These are phyloP conservation scores for Rachicladosporium sp. DNA, from an alignment of 2,329 filamentous ascomycete genomes.

Conservation along the genomic window DNA sequence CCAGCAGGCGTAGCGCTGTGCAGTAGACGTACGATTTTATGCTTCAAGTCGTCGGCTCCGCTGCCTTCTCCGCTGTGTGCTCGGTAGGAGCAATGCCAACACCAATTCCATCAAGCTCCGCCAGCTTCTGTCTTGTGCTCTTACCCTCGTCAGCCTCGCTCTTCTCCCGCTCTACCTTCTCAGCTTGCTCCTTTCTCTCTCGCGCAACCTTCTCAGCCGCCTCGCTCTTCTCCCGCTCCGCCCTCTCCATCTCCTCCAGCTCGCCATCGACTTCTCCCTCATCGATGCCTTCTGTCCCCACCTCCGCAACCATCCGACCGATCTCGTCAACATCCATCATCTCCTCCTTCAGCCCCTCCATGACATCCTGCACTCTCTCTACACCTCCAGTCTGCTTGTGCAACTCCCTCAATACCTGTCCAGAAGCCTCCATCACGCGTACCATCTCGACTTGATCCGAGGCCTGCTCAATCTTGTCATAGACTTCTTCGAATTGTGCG, in stretches of 20 bases:
- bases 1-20: no score
- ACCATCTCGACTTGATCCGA: conserved; percentile 75
- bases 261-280: conserved; percentile 82
- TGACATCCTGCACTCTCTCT: conserved; percentile 61
- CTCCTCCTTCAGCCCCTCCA: conserved; percentile 62
- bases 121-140: conserved; percentile 28
- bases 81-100: not conserved
- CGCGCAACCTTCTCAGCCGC: conserved; percentile 46
- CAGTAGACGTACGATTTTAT: no score
- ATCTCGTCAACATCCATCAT: conserved; percentile 77
- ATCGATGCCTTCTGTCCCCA: conserved; percentile 43
- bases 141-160: conserved; percentile 32
- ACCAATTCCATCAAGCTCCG: conserved; percentile 13
- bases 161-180: no score
- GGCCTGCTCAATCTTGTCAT: conserved; percentile 73
- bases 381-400: conserved; percentile 67
- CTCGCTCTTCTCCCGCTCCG: conserved; percentile 61
- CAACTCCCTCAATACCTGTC: conserved; percentile 57
- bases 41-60: no score
- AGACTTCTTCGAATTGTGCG: conserved; percentile 70
- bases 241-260: conserved; percentile 58
- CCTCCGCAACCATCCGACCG: conserved; percentile 59
- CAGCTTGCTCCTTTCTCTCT: conserved; percentile 43
- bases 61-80: not conserved
- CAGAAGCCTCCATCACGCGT: conserved; percentile 67